phyloP scores from a whole-genome alignment of 257 asterid species.

The Solanum verrucosum region DNA sequence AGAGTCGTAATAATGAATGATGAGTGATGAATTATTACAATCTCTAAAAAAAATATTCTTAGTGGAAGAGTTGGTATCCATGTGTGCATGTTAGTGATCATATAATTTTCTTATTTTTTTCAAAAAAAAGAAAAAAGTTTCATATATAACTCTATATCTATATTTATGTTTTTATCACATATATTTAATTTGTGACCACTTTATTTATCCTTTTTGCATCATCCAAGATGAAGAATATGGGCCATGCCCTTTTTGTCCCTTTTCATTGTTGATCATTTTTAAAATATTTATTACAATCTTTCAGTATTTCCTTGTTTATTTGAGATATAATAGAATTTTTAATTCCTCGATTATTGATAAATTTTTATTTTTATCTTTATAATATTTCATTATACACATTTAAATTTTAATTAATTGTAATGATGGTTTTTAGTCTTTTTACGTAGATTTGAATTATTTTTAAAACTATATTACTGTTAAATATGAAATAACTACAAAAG shows the following conservation, averaged over 20 bases:
- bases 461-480: not conserved
- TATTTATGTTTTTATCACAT: not conserved
- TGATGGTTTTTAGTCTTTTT: not conserved
- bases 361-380: not conserved
- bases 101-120: not conserved
- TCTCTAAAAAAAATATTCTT: not conserved
- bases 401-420: not conserved
- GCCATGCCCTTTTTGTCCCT: constrained; percentile 25
- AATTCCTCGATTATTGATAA: not conserved
- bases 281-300: not conserved
- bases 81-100: constrained; percentile 13
- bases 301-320: not conserved
- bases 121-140: not conserved
- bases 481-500: not conserved
- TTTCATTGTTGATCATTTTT: not conserved
- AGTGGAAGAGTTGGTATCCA: constrained; percentile 17
- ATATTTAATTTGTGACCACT: not conserved
- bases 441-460: not conserved
- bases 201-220: not conserved
- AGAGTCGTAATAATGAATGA: constrained; percentile 13
- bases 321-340: not conserved
- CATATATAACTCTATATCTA: not conserved
- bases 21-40: constrained; percentile 3
- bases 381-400: not conserved
- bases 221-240: constrained; percentile 8